phyloP scores from a whole-genome alignment of 2,329 filamentous ascomycete species.

The Boeremia lycopersici region DNA sequence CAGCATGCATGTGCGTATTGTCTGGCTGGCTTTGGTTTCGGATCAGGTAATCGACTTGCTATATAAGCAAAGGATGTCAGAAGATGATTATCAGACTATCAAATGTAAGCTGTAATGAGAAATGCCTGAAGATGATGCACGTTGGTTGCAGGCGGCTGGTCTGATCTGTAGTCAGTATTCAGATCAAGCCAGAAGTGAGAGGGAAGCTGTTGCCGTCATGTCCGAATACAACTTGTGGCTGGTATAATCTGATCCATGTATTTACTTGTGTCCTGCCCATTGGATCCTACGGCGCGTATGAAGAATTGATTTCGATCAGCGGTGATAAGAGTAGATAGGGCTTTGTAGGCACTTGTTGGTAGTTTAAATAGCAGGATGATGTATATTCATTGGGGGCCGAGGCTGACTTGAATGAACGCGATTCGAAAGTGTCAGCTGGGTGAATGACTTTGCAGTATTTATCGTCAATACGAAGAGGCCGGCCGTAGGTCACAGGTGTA shows the following conservation, averaged over 20 bases:
- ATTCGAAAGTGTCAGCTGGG: conserved; percentile 44
- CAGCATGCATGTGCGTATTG: not conserved
- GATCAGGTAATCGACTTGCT: conserved; percentile 42
- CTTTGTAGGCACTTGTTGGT: conserved; percentile 34
- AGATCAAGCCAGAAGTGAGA: conserved; percentile 28
- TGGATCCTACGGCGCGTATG: conserved; percentile 15
- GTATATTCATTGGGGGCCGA: not conserved
- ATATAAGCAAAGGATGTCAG: conserved; percentile 51
- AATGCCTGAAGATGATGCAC: conserved; percentile 46
- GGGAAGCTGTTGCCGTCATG: conserved; percentile 34
- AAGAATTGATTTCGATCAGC: conserved; percentile 39
- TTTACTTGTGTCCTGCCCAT: not conserved
- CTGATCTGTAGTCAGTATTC: conserved; percentile 21
- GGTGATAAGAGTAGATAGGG: conserved; percentile 41
- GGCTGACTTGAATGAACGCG: conserved; percentile 30
- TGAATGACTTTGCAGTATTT: conserved; percentile 48
- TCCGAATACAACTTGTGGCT: conserved; percentile 25
- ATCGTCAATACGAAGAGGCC: conserved; percentile 51
- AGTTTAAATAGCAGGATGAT: conserved; percentile 19
- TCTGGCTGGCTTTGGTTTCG: conserved; percentile 17
- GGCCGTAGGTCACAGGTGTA: conserved; percentile 50
- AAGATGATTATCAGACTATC: conserved; percentile 53
- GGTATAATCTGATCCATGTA: conserved; percentile 22
- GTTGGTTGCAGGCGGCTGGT: conserved; percentile 16
- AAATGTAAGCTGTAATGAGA: conserved; percentile 52